A percentile compares a stretch with the other conserved stretches of the same genome.
Conservation (phyloP, 441 rosid species). For the Jatropha podagrica region DNA sequence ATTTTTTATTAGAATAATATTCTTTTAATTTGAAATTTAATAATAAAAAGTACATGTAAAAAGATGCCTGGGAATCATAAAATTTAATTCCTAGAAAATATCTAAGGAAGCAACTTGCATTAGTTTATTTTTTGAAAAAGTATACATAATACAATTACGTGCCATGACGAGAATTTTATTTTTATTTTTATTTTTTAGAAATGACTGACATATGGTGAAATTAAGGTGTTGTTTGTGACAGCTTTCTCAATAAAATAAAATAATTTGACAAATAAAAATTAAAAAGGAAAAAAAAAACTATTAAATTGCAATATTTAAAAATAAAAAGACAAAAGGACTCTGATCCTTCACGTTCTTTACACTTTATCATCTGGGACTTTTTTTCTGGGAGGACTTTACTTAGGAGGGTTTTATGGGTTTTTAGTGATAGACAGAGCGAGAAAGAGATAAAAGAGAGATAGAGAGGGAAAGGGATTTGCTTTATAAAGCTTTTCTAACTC, state of each 20-base stretch:
- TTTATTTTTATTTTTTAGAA: background rate
- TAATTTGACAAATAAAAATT: background rate
- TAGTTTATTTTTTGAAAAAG: background rate
- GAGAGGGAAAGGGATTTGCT: background rate
- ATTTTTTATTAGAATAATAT: background rate
- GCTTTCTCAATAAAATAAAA: background rate
- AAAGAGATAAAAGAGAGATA: background rate
- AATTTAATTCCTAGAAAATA: background rate
- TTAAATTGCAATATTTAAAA: background rate
- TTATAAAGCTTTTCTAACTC: slow-evolving; percentile 14
- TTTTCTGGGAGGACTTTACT: slow-evolving; percentile 21
- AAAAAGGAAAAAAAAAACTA: background rate
- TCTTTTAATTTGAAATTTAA: background rate
- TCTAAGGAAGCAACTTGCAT: slow-evolving; percentile 2
- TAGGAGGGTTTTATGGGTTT: slow-evolving; percentile 36
- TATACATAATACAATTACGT: background rate
- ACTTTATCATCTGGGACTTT: slow-evolving; percentile 34
- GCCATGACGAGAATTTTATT: background rate
- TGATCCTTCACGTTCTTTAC: slow-evolving; percentile 52
- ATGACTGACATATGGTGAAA: slow-evolving; percentile 15
- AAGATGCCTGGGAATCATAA: slow-evolving; percentile 9
- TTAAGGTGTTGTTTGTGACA: slow-evolving; percentile 14
- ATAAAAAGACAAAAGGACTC: slow-evolving; percentile 24
- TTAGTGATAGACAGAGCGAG: slow-evolving; percentile 14
- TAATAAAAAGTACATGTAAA: background rate